Base-by-base conservation (phyloP, 176 grass and related monocot species). In the Carex parvula region DNA sequence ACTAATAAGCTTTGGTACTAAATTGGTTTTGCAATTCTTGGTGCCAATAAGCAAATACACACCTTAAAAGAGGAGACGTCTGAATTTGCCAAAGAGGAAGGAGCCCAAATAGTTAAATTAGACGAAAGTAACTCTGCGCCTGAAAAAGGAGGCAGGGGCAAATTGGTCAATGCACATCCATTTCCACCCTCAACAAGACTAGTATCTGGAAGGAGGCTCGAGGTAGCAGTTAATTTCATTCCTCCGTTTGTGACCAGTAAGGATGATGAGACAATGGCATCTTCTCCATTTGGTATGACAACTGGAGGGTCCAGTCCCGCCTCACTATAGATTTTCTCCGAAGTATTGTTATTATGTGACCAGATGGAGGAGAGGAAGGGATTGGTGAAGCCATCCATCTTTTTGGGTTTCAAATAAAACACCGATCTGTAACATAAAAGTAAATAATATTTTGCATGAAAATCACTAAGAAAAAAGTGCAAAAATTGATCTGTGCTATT, bases 261-360 rank as follows among this genome's bases (percentile, higher is more conserved):
- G 22, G 71, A 54, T 81, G 79, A 64, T 6, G 79, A 81, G 16
- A 63, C 39, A 48, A 82, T 18, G 18, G 60, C 56, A 1, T 82
- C 80, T 48, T 82, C 80, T 30, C 37, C 60, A 66, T 82, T 65
- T 64, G 80, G 44, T 37, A 62, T 39, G 30, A 41, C 8, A 37
- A 39, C 56, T 41, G 78, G 54, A 80, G 56, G 58, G 32, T 80
- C 78, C 55, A 80, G 26, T 61, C 18, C 29, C 21, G 2, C 15
- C 44, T 82, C 80, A 26, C 15, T 15, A 82, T 66, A 82, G n/a
- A 64, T 42, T 66, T 65, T 82, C 6, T 67, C 80, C n/a, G 80
- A 82, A 18, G 59, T 66, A 35, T 12, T 35, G 32, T 61, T 62
- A 60, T 59, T 81, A 46, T 41, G 30, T 53, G 20, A 17, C 80